These are phyloP conservation scores for Chrysochromulina tobinii DNA, from an alignment of 78 protist genomes.

Conservation along the genomic window DNA sequence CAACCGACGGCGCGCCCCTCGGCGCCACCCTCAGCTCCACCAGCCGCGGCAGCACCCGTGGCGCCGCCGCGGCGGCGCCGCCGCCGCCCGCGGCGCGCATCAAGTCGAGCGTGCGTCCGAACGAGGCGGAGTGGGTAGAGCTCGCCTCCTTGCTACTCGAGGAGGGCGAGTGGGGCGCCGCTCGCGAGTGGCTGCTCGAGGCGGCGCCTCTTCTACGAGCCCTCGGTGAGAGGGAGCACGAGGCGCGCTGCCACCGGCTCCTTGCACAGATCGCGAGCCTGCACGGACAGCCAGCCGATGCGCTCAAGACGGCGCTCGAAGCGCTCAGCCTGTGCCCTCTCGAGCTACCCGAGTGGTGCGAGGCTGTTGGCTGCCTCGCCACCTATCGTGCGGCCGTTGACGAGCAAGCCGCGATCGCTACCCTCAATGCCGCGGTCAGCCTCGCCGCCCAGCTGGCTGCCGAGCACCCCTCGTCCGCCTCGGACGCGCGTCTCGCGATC, in stretches of 20 bases:
- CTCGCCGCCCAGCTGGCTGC: neutral
- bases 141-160: neutral
- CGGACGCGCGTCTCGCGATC: neutral
- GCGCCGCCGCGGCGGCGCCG: neutral
- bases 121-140: neutral
- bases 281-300: neutral
- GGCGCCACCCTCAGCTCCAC: neutral
- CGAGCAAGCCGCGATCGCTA: too few relatives aligned
- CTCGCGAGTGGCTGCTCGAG: neutral
- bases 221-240: neutral
- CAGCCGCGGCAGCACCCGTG: neutral
- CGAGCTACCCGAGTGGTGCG: too few relatives aligned
- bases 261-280: neutral
- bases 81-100: neutral
- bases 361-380: too few relatives aligned
- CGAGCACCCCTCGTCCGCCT: neutral
- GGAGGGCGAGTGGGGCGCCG: constrained; percentile 1
- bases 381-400: too few relatives aligned
- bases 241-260: neutral
- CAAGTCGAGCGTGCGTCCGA: neutral
- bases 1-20: neutral
- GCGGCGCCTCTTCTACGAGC: neutral
- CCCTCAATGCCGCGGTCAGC: too few relatives aligned
- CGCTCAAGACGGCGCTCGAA: too few relatives aligned
- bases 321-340: neutral